Evolutionary conservation across 2,329 filamentous ascomycete species (phyloP).

Genomic region (Trichophaea hybrida): DNA sequence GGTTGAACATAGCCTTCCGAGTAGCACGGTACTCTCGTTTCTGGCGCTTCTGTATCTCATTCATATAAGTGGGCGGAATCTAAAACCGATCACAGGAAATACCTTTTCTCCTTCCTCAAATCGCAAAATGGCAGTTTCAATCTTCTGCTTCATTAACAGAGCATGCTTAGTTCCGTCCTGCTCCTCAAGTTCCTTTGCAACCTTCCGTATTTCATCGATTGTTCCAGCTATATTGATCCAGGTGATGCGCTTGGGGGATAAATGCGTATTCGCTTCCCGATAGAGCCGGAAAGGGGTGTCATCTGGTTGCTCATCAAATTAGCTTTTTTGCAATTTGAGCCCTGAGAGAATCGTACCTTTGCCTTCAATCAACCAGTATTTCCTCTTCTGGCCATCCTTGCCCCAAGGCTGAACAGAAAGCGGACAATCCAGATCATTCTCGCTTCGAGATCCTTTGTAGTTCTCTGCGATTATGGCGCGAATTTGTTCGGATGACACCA

Average conservation of each 20-base stretch:
- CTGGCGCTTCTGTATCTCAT: constrained; percentile 57
- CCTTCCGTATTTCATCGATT: constrained; percentile 66
- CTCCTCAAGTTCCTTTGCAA: constrained; percentile 62
- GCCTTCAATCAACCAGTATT: constrained; percentile 88
- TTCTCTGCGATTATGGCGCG: constrained; percentile 69
- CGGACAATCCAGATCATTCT: constrained; percentile 65
- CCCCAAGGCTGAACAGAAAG: constrained; percentile 86
- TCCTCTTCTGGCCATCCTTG: constrained; percentile 72
- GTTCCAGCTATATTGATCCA: constrained; percentile 89
- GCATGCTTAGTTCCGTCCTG: constrained; percentile 71
- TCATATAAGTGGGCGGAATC: constrained; percentile 18
- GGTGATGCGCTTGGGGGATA: constrained; percentile 50
- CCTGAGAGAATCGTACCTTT: constrained; percentile 18
- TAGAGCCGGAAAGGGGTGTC: constrained; percentile 92
- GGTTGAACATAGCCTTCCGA: constrained; percentile 73
- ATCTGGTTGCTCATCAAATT: constrained; percentile 35
- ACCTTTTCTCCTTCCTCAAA: constrained; percentile 91
- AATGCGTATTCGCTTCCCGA: constrained; percentile 72
- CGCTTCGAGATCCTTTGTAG: constrained; percentile 77
- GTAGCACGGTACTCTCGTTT: constrained; percentile 79
- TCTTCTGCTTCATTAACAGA: constrained; percentile 60
- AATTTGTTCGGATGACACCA: constrained; percentile 74
- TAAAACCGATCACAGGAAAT: constrained; percentile 28
- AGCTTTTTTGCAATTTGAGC: background rate
- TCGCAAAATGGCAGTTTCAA: constrained; percentile 63